Evolutionary conservation across 176 grass and related monocot species (phyloP), one percentile per base, ranked within the genome.

Genomic region (Cocos nucifera): DNA sequence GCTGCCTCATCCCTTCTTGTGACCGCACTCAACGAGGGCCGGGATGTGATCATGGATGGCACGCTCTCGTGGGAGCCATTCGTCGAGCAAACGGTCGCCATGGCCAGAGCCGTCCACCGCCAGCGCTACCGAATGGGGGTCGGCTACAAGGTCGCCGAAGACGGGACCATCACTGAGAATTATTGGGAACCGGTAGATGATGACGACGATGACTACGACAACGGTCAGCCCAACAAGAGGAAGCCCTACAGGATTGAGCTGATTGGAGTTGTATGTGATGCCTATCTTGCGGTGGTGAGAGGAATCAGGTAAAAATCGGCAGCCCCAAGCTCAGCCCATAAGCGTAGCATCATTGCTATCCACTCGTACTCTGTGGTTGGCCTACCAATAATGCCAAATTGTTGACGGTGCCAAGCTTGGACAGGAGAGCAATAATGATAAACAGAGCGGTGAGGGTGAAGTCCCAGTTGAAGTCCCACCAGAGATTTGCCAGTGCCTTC

Each of bases 51-150:
- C 78, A 81, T 98, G 93, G 93, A 98, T 30, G 87, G 87, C 54
- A 98, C 93, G 19, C 76, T 98, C 19, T 92, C 93, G 1, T 98
- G 93, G 93, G 87, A 92, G 56, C 93, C 93, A 25, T 98, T 92
- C 63, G 93, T 98, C 17, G 54, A 72, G 52, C 87, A 98, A 78
- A 98, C 87, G 2, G 75, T 98, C 19, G 81, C 78, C 51, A 98
- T 98, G 93, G 81, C 84, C 3, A 49, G 93, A 8, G 61, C 63
- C 19, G 85, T 98, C 72, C 87, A 98, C 93, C 82, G 50, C 15
- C 81, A 88, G 25, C 79, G 84, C 1, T 92, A 98, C 73, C 87
- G 87, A 35, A 92, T 98, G 93, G 93, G 87, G 2, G 66, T 68
- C 44, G 93, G 93, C 8, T 98, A 98, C 84, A 98, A 74, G 79